phyloP scores from a whole-genome alignment of 2,329 filamentous ascomycete species.

The Onygenales sp. region DNA sequence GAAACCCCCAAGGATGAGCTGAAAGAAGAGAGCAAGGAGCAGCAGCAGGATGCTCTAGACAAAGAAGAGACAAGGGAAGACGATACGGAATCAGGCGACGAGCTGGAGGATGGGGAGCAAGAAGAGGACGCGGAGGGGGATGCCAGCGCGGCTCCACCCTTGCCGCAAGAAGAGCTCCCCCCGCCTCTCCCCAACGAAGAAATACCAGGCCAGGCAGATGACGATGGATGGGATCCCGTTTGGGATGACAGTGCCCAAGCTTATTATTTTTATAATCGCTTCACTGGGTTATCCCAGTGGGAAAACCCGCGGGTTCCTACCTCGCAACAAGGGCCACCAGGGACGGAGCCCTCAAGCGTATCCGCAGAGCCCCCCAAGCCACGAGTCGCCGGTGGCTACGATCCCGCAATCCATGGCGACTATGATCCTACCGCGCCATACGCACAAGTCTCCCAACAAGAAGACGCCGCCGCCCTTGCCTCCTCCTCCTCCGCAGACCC shows the following conservation, averaged over 20 bases:
- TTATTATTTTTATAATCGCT: constrained; percentile 80
- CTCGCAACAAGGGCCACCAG: constrained; percentile 5
- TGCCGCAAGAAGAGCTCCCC: constrained; percentile 34
- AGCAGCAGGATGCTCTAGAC: background rate
- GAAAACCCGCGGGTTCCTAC: constrained; percentile 70
- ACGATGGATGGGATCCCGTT: constrained; percentile 70
- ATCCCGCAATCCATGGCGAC: constrained; percentile 89
- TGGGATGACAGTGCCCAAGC: constrained; percentile 62
- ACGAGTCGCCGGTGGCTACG: constrained; percentile 63
- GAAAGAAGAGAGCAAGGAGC: background rate
- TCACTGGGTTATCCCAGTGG: constrained; percentile 68
- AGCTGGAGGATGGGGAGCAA: constrained; percentile 7
- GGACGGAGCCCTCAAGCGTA: constrained; percentile 19
- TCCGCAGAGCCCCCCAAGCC: constrained; percentile 20
- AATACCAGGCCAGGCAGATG: constrained; percentile 34
- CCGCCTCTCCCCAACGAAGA: constrained; percentile 46
- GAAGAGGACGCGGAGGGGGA: constrained; percentile 13
- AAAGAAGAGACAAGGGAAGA: background rate
- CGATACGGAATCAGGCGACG: constrained; percentile 2
- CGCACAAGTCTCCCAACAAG: constrained; percentile 47
- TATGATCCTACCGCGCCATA: constrained; percentile 97
- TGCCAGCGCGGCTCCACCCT: constrained; percentile 25
- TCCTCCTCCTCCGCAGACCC: constrained; percentile 27
- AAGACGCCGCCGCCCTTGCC: constrained; percentile 22
- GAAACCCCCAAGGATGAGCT: background rate